Conservation (phyloP, 2,329 filamentous ascomycete species). For the Hypoxylon sp. region DNA sequence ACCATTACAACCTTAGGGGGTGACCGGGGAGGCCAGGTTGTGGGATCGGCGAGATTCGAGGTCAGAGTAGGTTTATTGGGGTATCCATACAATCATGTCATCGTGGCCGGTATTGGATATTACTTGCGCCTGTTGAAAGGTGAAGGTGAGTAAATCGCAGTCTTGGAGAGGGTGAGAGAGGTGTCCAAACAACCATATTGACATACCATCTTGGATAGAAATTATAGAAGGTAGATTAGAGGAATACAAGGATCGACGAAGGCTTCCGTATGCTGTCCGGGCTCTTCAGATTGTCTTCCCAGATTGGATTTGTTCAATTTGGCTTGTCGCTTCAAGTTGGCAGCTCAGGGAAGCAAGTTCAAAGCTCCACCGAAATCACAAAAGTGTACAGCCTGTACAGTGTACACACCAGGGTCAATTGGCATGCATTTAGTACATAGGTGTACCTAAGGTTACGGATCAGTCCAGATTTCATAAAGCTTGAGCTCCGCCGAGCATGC, state of each 20-base stretch:
- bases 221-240: slow-evolving; percentile 9
- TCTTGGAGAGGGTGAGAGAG: neutral
- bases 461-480: slow-evolving; percentile 43
- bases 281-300: slow-evolving; percentile 1
- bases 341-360: slow-evolving; percentile 34
- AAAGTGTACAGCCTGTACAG: slow-evolving; percentile 33
- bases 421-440: slow-evolving; percentile 11
- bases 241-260: slow-evolving; percentile 4
- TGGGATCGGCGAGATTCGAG: slow-evolving; percentile 4
- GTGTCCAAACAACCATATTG: neutral
- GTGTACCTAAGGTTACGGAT: slow-evolving; percentile 3
- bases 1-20: slow-evolving; percentile 23
- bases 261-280: slow-evolving; percentile 5
- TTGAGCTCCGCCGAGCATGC: neutral
- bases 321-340: slow-evolving; percentile 31
- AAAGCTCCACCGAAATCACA: slow-evolving; percentile 37
- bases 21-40: neutral
- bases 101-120: slow-evolving; percentile 92
- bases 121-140: slow-evolving; percentile 69
- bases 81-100: slow-evolving; percentile 95
- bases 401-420: slow-evolving; percentile 26
- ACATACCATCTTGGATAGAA: slow-evolving; percentile 48
- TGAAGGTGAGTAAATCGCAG: slow-evolving; percentile 36
- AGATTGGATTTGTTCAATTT: slow-evolving; percentile 15
- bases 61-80: slow-evolving; percentile 16